phyloP scores from a whole-genome alignment of 257 asterid species.

The Ehretia macrophylla region DNA sequence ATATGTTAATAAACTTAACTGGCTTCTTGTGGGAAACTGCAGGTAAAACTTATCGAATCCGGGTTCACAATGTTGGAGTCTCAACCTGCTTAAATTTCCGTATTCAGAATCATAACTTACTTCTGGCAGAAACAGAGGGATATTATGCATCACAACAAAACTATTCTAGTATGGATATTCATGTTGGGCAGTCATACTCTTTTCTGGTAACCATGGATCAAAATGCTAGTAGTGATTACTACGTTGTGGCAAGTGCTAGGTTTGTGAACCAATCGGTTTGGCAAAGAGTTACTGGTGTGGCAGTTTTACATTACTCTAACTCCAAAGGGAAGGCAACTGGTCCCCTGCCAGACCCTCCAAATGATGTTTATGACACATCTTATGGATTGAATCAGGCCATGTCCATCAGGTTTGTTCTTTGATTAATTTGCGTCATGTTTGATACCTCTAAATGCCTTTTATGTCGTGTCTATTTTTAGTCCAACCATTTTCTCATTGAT shows the following conservation, averaged over 20 bases:
- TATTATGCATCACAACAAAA: slow-evolving; percentile 80
- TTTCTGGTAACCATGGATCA: slow-evolving; percentile 89
- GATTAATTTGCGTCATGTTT: neutral
- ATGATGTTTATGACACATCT: slow-evolving; percentile 54
- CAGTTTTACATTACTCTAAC: slow-evolving; percentile 75
- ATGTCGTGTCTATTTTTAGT: neutral
- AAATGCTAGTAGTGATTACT: slow-evolving; percentile 94
- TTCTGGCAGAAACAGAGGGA: slow-evolving; percentile 91
- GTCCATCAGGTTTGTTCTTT: slow-evolving; percentile 60
- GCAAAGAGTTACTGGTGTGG: slow-evolving; percentile 93
- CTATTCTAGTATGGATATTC: slow-evolving; percentile 71
- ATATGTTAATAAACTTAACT: too few relatives aligned
- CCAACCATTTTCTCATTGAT: too few relatives aligned
- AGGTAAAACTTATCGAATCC: slow-evolving; percentile 85
- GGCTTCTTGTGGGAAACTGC: slow-evolving; percentile 10
- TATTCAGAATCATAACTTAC: slow-evolving; percentile 80
- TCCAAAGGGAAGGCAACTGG: slow-evolving; percentile 70
- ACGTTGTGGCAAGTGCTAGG: slow-evolving; percentile 89
- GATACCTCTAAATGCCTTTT: neutral
- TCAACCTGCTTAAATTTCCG: slow-evolving; percentile 87
- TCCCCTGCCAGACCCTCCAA: slow-evolving; percentile 91
- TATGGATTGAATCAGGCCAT: slow-evolving; percentile 74
- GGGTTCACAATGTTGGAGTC: slow-evolving; percentile 86
- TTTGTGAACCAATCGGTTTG: slow-evolving; percentile 83
- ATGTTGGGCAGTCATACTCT: slow-evolving; percentile 87